A percentile compares a stretch with the other conserved stretches of the same genome.
Conservation (phyloP, 768 basidiomycete genomes). For the Kwoniella pini region DNA sequence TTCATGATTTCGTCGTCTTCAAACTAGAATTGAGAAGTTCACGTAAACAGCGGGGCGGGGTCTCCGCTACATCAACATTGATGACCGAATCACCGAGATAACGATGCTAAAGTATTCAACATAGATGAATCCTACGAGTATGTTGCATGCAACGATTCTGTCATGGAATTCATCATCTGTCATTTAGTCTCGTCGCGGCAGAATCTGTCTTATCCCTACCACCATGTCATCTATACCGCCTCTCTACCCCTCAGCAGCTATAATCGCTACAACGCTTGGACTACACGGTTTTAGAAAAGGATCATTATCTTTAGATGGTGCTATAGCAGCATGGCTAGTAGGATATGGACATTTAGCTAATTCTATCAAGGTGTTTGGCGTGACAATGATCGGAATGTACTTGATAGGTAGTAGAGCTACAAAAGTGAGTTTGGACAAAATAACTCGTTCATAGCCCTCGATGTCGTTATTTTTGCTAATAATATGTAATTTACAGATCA, state of each 20-base stretch:
- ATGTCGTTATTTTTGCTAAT: neutral
- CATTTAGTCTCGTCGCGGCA: no score
- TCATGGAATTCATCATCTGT: no score
- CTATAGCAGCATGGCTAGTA: constrained; percentile 71
- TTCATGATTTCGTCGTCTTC: no score
- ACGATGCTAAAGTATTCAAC: no score
- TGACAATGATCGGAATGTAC: constrained; percentile 57
- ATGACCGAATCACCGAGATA: no score
- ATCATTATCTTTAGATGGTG: constrained; percentile 76
- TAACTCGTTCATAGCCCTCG: no score
- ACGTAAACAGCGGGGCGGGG: no score
- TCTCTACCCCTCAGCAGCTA: constrained; percentile 29
- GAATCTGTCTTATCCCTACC: no score
- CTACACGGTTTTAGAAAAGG: constrained; percentile 70
- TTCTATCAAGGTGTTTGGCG: constrained; percentile 48
- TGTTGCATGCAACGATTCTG: no score
- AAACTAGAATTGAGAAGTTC: no score
- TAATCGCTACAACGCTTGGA: constrained; percentile 57
- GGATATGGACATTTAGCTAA: constrained; percentile 69
- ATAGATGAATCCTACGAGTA: no score
- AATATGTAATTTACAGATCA: constrained; percentile 33
- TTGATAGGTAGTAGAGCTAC: constrained; percentile 78
- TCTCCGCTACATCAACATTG: no score
- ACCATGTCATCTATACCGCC: constrained; percentile 3
- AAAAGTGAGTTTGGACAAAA: constrained; percentile 63